Evolutionary conservation across 2,329 filamentous ascomycete species (phyloP).

Genomic region (Cephalotrichum gorgonifer): DNA sequence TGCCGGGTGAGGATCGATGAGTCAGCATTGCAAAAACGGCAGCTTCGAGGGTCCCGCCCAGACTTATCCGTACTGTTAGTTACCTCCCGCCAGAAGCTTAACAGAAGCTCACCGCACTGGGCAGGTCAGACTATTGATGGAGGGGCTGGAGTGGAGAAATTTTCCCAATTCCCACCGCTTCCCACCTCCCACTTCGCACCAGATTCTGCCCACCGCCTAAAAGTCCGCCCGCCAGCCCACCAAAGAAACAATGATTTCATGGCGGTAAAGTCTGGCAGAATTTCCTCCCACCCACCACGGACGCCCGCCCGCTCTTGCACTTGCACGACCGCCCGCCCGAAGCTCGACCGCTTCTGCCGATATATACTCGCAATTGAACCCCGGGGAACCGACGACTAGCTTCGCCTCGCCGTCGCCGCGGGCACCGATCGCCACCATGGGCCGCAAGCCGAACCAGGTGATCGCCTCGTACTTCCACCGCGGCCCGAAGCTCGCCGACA

Average conservation of each 20-base stretch:
- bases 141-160: background rate
- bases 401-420: background rate
- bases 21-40: too few species aligned
- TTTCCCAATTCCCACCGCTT: background rate
- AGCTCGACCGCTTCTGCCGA: background rate
- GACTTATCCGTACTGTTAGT: too few species aligned
- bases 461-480: slow-evolving; percentile 84
- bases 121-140: too few species aligned
- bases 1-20: too few species aligned
- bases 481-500: slow-evolving; percentile 76
- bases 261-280: slow-evolving; percentile 6
- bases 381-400: background rate
- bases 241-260: slow-evolving; percentile 3
- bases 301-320: too few species aligned
- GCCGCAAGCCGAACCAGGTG: slow-evolving; percentile 71
- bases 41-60: too few species aligned
- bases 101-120: too few species aligned
- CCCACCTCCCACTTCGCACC: too few species aligned
- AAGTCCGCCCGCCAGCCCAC: slow-evolving; percentile 2
- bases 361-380: background rate
- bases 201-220: slow-evolving; percentile 4
- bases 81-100: too few species aligned
- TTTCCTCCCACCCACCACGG: slow-evolving; percentile 4
- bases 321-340: background rate
- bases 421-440: slow-evolving; percentile 41